phyloP scores from a whole-genome alignment of 2,329 filamentous ascomycete species.

The Ophiostoma ulmi region DNA sequence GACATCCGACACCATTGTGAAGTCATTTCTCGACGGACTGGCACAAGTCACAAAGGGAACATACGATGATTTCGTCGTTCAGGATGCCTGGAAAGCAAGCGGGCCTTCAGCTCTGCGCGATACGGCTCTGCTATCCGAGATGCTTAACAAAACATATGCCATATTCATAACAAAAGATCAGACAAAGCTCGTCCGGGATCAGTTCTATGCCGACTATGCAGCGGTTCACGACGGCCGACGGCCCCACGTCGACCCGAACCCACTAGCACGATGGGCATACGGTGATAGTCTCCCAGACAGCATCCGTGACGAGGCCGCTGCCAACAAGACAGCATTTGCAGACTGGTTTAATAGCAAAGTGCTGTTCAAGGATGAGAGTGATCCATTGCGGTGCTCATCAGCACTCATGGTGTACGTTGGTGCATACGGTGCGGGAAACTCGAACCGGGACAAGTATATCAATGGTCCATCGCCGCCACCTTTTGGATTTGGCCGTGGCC shows the following conservation, averaged over 20 bases:
- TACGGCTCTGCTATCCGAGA: background rate
- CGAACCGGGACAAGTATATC: background rate
- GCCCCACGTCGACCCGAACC: background rate
- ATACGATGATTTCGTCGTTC: background rate
- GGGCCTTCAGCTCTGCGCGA: background rate
- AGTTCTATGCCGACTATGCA: background rate
- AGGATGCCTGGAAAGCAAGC: background rate
- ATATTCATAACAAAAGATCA: background rate
- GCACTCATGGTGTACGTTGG: background rate
- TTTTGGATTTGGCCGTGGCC: background rate
- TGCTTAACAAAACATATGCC: background rate
- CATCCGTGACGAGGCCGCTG: background rate
- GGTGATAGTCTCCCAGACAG: background rate
- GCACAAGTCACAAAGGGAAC: background rate
- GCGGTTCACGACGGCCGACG: background rate
- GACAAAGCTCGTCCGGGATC: background rate
- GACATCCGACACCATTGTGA: background rate
- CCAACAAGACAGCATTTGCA: constrained; percentile 1
- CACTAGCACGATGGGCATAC: background rate
- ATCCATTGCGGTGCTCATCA: background rate
- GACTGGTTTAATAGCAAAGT: constrained; percentile 1
- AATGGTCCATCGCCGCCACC: background rate
- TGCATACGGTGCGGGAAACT: background rate
- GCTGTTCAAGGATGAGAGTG: background rate
- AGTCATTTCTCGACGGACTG: background rate